A percentile compares a stretch with the other conserved stretches of the same genome.
These are phyloP conservation scores for Uncinocarpus reesii DNA, from an alignment of 2,329 filamentous ascomycete species.

Conservation along the genomic window DNA sequence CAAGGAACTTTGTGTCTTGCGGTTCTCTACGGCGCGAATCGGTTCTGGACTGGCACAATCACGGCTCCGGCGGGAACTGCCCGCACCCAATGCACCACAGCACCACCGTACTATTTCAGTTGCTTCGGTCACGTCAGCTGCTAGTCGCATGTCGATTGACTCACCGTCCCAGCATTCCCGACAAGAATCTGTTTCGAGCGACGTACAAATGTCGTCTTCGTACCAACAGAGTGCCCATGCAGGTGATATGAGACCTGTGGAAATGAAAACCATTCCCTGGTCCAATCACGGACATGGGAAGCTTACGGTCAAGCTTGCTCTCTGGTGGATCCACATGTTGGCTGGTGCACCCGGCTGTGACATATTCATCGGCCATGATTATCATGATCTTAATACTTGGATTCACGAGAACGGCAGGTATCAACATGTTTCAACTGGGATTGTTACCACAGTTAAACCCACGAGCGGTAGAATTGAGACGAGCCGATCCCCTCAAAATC, in stretches of 20 bases:
- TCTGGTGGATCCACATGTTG: slow-evolving; percentile 17
- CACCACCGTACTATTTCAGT: neutral
- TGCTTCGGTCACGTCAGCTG: neutral
- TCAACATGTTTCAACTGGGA: neutral
- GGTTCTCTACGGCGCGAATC: slow-evolving; percentile 6
- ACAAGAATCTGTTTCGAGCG: neutral
- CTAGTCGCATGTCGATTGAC: slow-evolving; percentile 6
- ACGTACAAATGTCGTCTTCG: neutral
- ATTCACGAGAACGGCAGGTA: neutral
- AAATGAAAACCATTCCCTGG: slow-evolving; percentile 16
- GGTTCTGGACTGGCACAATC: slow-evolving; percentile 8
- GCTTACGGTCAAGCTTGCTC: slow-evolving; percentile 13
- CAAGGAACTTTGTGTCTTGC: slow-evolving; percentile 11
- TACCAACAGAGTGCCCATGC: neutral
- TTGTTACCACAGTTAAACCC: neutral
- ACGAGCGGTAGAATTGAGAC: neutral
- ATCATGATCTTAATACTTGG: slow-evolving; percentile 10
- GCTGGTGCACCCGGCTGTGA: slow-evolving; percentile 11
- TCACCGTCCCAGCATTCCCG: neutral
- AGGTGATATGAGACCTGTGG: slow-evolving; percentile 8
- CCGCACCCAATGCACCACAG: neutral
- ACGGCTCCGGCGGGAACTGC: neutral
- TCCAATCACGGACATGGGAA: slow-evolving; percentile 1
- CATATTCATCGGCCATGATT: neutral
- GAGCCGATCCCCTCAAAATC: neutral